Percentiles rank a stretch among this genome's conserved stretches.
Evolutionary conservation across 2,329 filamentous ascomycete genomes (phyloP).

Genomic region (Alternaria arbusti): DNA sequence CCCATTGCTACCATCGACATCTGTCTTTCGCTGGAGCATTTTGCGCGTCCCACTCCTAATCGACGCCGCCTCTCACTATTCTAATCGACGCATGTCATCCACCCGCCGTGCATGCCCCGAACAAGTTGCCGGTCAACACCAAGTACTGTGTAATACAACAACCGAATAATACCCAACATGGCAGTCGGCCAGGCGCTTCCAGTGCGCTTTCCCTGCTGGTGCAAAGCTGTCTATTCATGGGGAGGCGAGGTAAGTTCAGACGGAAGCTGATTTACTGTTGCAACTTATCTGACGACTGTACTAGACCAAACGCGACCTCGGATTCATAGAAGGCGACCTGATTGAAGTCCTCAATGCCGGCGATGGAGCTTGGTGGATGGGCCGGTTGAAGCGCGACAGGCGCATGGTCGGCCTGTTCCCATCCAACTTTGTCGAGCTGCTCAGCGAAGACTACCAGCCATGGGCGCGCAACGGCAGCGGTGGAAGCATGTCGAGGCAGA

Average conservation of each 20-base stretch:
- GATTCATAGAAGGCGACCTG: constrained; percentile 95
- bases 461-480: constrained; percentile 63
- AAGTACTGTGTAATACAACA: neutral
- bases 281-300: constrained; percentile 26
- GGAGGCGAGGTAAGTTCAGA: constrained; percentile 70
- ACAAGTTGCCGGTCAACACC: constrained; percentile 27
- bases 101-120: constrained; percentile 13
- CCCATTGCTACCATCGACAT: constrained; percentile 15
- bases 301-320: constrained; percentile 86
- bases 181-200: constrained; percentile 64
- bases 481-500: constrained; percentile 58
- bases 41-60: neutral
- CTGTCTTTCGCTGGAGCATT: constrained; percentile 12
- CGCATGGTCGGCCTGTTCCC: constrained; percentile 92
- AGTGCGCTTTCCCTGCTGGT: constrained; percentile 87
- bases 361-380: constrained; percentile 98
- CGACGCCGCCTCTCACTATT: constrained; percentile 9
- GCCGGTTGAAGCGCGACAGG: constrained; percentile 85
- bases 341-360: constrained; percentile 98
- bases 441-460: constrained; percentile 85
- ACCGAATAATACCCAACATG: constrained; percentile 43
- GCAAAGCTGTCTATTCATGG: constrained; percentile 89
- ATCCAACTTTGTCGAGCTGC: constrained; percentile 93
- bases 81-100: constrained; percentile 24
- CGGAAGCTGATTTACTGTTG: constrained; percentile 7